Conservation (phyloP, 2,329 filamentous ascomycete genomes). For the Xenosphaeropsis pyriputrescens region DNA sequence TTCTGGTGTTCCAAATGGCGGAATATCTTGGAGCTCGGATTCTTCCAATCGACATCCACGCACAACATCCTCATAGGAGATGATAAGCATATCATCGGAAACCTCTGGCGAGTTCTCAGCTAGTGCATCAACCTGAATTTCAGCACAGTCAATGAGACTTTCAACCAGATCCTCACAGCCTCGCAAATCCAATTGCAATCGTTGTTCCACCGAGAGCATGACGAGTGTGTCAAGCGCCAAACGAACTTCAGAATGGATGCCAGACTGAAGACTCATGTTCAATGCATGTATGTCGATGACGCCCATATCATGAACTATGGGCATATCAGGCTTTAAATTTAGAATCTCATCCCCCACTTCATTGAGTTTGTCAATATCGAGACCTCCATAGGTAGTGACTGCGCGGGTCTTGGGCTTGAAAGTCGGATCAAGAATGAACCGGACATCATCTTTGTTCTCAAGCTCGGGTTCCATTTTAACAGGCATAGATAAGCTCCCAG, state of each 20-base stretch:
- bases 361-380: conserved; percentile 50
- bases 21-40: conserved; percentile 55
- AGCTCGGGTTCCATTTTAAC: conserved; percentile 3
- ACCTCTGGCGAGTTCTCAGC: conserved; percentile 74
- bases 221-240: conserved; percentile 75
- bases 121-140: conserved; percentile 75
- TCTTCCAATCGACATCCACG: conserved; percentile 65
- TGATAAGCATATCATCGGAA: conserved; percentile 71
- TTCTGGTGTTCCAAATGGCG: conserved; percentile 58
- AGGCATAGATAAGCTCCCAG: conserved; percentile 11
- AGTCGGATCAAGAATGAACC: conserved; percentile 14
- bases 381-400: conserved; percentile 52
- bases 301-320: conserved; percentile 63
- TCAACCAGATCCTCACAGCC: conserved; percentile 83
- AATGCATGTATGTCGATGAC: conserved; percentile 83
- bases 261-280: conserved; percentile 78
- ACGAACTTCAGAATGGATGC: conserved; percentile 79
- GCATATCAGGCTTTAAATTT: conserved; percentile 58
- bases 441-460: not conserved
- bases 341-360: conserved; percentile 45
- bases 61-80: conserved; percentile 76
- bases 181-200: conserved; percentile 48
- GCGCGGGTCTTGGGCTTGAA: conserved; percentile 40
- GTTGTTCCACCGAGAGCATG: conserved; percentile 43
- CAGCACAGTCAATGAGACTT: conserved; percentile 76